Evolutionary conservation across 2,329 filamentous ascomycete species (phyloP).

Genomic region (Penicillium sp.): DNA sequence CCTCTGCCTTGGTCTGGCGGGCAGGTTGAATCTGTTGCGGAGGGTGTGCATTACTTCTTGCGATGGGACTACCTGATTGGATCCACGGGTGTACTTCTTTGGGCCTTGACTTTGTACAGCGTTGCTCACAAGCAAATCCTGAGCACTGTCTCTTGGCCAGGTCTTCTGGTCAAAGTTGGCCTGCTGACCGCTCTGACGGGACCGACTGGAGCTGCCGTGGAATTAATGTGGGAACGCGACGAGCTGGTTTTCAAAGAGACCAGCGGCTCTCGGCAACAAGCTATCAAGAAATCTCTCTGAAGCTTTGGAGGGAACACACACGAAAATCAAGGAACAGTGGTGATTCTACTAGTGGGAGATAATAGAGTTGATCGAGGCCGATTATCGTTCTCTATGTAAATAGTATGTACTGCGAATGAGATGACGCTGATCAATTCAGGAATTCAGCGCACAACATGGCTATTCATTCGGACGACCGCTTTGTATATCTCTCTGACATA

Average conservation of each 20-base stretch:
- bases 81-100: conserved; percentile 48
- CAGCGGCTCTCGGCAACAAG: conserved; percentile 39
- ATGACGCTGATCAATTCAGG: not conserved
- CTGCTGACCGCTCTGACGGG: conserved; percentile 46
- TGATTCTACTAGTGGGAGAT: too few species aligned
- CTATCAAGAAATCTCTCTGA: conserved; percentile 1
- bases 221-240: conserved; percentile 56
- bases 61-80: conserved; percentile 56
- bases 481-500: conserved; percentile 42
- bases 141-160: conserved; percentile 30
- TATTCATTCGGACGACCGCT: conserved; percentile 12
- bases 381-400: not conserved
- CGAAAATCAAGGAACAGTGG: not conserved
- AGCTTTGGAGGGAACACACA: not conserved
- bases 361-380: not conserved
- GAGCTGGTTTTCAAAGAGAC: conserved; percentile 45
- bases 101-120: conserved; percentile 48
- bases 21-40: conserved; percentile 40
- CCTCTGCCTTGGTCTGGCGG: conserved; percentile 40
- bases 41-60: conserved; percentile 52
- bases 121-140: conserved; percentile 35
- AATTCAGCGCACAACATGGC: too few species aligned
- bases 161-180: conserved; percentile 40
- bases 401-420: not conserved
- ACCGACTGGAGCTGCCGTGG: conserved; percentile 50